Conservation (phyloP, 169 alveolate species). For the Cryptosporidium felis region DNA sequence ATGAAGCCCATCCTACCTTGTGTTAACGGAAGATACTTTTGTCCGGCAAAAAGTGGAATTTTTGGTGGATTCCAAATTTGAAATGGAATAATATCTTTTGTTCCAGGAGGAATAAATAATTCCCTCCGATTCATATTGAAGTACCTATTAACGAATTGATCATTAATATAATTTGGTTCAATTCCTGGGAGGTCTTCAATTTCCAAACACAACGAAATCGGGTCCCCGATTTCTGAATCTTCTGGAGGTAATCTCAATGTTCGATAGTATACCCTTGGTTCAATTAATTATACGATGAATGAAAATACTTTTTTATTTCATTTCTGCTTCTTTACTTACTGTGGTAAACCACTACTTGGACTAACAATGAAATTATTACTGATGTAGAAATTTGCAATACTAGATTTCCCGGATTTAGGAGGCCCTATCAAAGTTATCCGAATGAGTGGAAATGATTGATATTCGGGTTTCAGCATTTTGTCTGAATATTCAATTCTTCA, state of each 20-base stretch:
- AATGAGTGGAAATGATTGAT: slow-evolving; percentile 60
- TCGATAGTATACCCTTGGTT: slow-evolving; percentile 35
- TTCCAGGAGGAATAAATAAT: slow-evolving; percentile 47
- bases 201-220: slow-evolving; percentile 59
- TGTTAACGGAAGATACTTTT: slow-evolving; percentile 51
- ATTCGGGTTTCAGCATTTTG: slow-evolving; percentile 58
- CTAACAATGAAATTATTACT: slow-evolving; percentile 22
- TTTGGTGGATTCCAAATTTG: slow-evolving; percentile 66
- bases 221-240: slow-evolving; percentile 60
- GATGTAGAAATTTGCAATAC: slow-evolving; percentile 37
- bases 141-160: slow-evolving; percentile 38
- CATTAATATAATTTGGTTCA: slow-evolving; percentile 1
- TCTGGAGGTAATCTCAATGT: slow-evolving; percentile 61
- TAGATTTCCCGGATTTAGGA: slow-evolving; percentile 57
- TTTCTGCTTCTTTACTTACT: slow-evolving; percentile 21
- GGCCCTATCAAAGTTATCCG: slow-evolving; percentile 67
- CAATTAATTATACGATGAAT: too few species aligned
- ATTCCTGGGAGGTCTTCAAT: slow-evolving; percentile 71
- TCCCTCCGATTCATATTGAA: slow-evolving; percentile 60
- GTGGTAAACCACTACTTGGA: slow-evolving; percentile 8
- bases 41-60: slow-evolving; percentile 52
- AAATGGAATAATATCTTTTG: slow-evolving; percentile 50
- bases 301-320: too few species aligned
- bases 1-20: slow-evolving; percentile 71
- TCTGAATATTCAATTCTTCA: background rate